phyloP scores from a whole-genome alignment of 2,329 filamentous ascomycete species.

The Paecilomyces formosus region DNA sequence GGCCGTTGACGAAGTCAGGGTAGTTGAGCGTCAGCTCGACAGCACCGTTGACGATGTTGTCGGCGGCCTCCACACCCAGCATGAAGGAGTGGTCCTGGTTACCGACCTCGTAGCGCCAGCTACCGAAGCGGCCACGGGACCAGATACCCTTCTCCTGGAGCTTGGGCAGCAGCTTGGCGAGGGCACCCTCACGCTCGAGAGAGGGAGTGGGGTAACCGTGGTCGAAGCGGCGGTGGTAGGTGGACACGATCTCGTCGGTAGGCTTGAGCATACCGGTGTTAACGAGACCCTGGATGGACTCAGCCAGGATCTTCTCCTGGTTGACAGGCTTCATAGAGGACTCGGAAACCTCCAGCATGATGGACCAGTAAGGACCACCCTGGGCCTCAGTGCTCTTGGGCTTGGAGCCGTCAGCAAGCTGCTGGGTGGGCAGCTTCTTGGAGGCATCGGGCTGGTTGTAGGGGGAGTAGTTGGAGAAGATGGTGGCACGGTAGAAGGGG shows the following conservation, averaged over 20 bases:
- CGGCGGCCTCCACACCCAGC: conserved; percentile 88
- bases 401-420: conserved; percentile 79
- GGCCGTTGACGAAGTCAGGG: conserved; percentile 85
- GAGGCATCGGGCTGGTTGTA: conserved; percentile 87
- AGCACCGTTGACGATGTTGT: conserved; percentile 81
- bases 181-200: conserved; percentile 89
- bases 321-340: conserved; percentile 93
- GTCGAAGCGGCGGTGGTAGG: conserved; percentile 95
- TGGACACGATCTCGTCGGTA: conserved; percentile 90
- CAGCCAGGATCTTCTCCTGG: conserved; percentile 71
- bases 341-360: conserved; percentile 98
- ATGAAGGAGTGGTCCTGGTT: conserved; percentile 99
- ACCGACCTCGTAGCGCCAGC: conserved; percentile 94
- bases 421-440: conserved; percentile 77
- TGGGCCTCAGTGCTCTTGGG: conserved; percentile 63
- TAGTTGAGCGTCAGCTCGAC: conserved; percentile 93
- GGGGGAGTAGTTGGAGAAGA: conserved; percentile 99
- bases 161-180: conserved; percentile 87
- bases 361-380: conserved; percentile 97
- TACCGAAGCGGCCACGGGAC: conserved; percentile 93
- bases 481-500: conserved; percentile 98
- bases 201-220: conserved; percentile 96
- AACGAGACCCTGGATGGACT: conserved; percentile 92
- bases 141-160: conserved; percentile 86
- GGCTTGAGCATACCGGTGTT: conserved; percentile 96